Base-by-base conservation (phyloP, 768 basidiomycete genomes). In the Lentinus tigrinus region DNA sequence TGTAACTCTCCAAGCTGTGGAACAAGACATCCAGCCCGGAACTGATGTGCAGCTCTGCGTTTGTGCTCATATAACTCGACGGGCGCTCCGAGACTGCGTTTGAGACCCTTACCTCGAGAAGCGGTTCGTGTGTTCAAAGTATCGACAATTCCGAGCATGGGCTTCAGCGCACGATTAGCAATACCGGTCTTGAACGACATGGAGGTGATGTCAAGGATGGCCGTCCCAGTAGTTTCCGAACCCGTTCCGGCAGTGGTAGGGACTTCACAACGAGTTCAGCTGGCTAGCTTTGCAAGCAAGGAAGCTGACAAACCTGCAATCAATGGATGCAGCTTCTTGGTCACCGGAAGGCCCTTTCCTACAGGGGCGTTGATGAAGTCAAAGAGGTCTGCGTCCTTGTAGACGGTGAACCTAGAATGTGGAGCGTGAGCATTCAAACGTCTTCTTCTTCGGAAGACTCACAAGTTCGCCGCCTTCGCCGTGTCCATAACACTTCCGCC, bases 351-450 rank as follows among this genome's bases (percentile, higher is more conserved):
- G 4, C 95, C 95, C 73, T 93, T 95, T 42, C 96, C 96, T 52
- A 98, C 79, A 0, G 96, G 96, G 1, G 96, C 95, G 69, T 98
- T 98, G 73, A 98, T 91, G 71, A 96, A 98, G 71, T 98, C 96
- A 77, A 95, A 89, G 10, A 98, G 76, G 68, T 97, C 92, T 0
- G 91, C 84, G 62, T 98, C 93, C 64, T 89, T 89, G 78, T 98
- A 98, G 11, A 92, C 91, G 0, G 90, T 81, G 72, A 95, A 95
- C 57, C 91, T 93, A 47, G 8, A 19, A 56, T 43, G 8, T 34
- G 19, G 39, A 24, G 26, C 34, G 17, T 37, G 13, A 46, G 34
- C 23, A 48, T 16, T 16, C 11, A 49, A 46, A 23, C 16, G 13
- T 37, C 38, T 14, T 6, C 47, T 40, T 21, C 17, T 21, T 31